Evolutionary conservation across 1,139 yeast species (phyloP).

Genomic region (Debaryomyces udenii): DNA sequence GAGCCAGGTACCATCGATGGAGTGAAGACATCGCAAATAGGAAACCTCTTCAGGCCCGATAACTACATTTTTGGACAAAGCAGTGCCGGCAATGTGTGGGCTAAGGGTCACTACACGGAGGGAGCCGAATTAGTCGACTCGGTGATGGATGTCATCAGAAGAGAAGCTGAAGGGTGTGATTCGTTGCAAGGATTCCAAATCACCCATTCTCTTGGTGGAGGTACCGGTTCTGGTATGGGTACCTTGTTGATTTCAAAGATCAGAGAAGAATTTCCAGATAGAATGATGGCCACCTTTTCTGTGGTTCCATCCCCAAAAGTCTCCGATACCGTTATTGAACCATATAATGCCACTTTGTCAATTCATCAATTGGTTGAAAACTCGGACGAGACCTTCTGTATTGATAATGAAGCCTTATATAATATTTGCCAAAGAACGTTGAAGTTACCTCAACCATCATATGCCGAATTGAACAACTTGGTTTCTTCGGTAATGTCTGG

Average conservation of each 20-base stretch:
- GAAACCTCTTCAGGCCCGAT: constrained; percentile 88
- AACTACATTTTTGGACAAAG: constrained; percentile 87
- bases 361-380: constrained; percentile 88
- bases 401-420: constrained; percentile 90
- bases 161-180: constrained; percentile 93
- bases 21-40: constrained; percentile 74
- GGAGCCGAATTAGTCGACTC: constrained; percentile 93
- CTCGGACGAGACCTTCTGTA: constrained; percentile 91
- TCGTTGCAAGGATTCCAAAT: constrained; percentile 93
- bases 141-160: constrained; percentile 84
- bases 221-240: constrained; percentile 97
- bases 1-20: constrained; percentile 94
- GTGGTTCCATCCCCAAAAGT: constrained; percentile 91
- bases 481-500: constrained; percentile 94
- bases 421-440: constrained; percentile 85
- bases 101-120: constrained; percentile 94
- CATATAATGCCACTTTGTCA: constrained; percentile 91
- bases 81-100: constrained; percentile 96
- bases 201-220: constrained; percentile 93
- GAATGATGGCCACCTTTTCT: constrained; percentile 95
- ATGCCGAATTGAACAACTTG: constrained; percentile 74
- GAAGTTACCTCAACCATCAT: constrained; percentile 76
- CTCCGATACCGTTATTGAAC: constrained; percentile 92
- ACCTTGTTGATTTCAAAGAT: constrained; percentile 77
- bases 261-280: constrained; percentile 87